These are phyloP conservation scores for Entonaema liquescens DNA, from an alignment of 495 filamentous ascomycete species.

Conservation along the genomic window DNA sequence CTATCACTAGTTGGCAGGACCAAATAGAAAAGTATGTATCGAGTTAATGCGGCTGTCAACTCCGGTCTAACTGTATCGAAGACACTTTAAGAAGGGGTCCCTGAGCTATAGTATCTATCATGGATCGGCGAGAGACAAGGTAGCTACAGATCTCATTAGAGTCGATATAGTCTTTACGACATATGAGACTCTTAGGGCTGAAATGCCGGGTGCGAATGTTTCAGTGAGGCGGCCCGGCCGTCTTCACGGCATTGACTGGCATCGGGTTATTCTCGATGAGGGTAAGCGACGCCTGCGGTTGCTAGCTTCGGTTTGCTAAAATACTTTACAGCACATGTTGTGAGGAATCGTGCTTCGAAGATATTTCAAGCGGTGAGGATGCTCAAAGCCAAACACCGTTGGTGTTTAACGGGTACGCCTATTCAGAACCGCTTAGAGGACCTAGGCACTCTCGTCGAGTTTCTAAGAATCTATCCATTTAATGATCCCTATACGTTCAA, in stretches of 20 bases:
- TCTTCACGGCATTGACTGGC: constrained; percentile 50
- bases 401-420: constrained; percentile 61
- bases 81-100: constrained; percentile 35
- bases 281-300: constrained; percentile 38
- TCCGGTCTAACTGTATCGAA: constrained; percentile 6
- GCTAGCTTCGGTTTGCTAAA: background rate
- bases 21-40: constrained; percentile 42
- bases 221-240: background rate
- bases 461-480: constrained; percentile 54
- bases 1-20: constrained; percentile 42
- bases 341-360: constrained; percentile 47
- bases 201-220: constrained; percentile 15
- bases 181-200: constrained; percentile 50
- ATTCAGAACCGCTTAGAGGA: constrained; percentile 63
- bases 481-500: constrained; percentile 42
- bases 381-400: constrained; percentile 48
- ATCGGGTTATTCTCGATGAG: constrained; percentile 57
- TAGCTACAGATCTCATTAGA: constrained; percentile 31
- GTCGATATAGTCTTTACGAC: constrained; percentile 54
- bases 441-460: constrained; percentile 56
- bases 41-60: background rate
- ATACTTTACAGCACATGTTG: constrained; percentile 40
- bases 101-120: constrained; percentile 50
- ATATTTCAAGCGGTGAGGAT: constrained; percentile 43
- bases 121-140: constrained; percentile 37